Evolutionary conservation across 2,329 filamentous ascomycete species (phyloP).

Genomic region (Pleoardoris graminearum): DNA sequence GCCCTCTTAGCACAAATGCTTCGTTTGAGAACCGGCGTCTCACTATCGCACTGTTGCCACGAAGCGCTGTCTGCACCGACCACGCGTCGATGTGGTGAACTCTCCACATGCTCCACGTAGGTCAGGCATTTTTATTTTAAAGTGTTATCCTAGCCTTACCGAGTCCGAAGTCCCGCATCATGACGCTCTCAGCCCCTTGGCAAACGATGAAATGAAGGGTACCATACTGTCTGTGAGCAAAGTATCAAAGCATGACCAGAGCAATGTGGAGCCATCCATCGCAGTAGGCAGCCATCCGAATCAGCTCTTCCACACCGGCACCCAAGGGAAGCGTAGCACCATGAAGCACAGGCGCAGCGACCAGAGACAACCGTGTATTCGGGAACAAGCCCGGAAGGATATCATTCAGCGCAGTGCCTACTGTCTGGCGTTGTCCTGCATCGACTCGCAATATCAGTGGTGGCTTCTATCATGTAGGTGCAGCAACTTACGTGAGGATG

Average conservation of each 20-base stretch:
- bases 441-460: slow-evolving; percentile 11
- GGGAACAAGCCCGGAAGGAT: slow-evolving; percentile 84
- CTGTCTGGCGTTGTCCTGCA: slow-evolving; percentile 62
- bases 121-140: too few species aligned
- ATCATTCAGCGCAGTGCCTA: slow-evolving; percentile 76
- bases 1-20: too few species aligned
- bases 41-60: too few species aligned
- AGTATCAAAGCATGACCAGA: slow-evolving; percentile 67
- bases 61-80: too few species aligned
- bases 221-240: background rate
- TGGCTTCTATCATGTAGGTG: background rate
- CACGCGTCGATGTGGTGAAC: too few species aligned
- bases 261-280: slow-evolving; percentile 91
- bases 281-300: slow-evolving; percentile 80
- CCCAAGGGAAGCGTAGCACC: slow-evolving; percentile 80
- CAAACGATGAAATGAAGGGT: background rate
- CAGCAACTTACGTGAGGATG: slow-evolving; percentile 42
- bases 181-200: too few species aligned
- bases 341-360: slow-evolving; percentile 84
- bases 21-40: too few species aligned
- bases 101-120: too few species aligned
- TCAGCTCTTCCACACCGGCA: slow-evolving; percentile 79
- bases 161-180: too few species aligned
- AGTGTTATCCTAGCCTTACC: too few species aligned
- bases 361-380: slow-evolving; percentile 77